These are phyloP conservation scores for Dioscorea zingiberensis DNA, from an alignment of 106 monocot genomes.

Conservation along the genomic window DNA sequence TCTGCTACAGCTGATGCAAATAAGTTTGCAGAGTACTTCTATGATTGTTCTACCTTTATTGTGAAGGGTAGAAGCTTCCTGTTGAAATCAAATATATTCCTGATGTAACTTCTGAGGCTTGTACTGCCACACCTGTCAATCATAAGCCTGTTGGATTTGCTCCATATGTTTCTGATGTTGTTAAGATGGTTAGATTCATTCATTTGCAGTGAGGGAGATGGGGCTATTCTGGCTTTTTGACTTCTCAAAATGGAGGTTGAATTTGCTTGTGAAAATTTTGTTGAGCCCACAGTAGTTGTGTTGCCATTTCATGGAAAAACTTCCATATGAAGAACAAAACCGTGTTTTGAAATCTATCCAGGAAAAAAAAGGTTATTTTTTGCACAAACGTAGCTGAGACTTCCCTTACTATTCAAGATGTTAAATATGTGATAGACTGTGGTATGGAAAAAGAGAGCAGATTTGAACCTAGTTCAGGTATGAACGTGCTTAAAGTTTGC, in stretches of 20 bases:
- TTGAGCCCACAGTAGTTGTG: slow-evolving; percentile 46
- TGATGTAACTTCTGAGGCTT: slow-evolving; percentile 34
- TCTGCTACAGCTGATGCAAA: slow-evolving; percentile 91
- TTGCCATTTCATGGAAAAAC: slow-evolving; percentile 95
- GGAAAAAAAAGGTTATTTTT: slow-evolving; percentile 89
- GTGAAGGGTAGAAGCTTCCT: slow-evolving; percentile 79
- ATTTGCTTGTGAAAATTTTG: slow-evolving; percentile 90
- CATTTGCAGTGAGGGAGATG: slow-evolving; percentile 66
- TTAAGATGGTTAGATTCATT: slow-evolving; percentile 62
- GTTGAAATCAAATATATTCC: slow-evolving; percentile 87
- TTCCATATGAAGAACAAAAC: slow-evolving; percentile 74
- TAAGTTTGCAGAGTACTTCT: slow-evolving; percentile 73
- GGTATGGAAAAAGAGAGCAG: slow-evolving; percentile 90
- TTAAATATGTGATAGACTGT: slow-evolving; percentile 91
- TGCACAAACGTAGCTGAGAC: slow-evolving; percentile 90
- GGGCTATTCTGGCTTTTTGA: slow-evolving; percentile 90
- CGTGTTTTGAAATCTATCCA: slow-evolving; percentile 56
- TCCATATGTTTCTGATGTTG: slow-evolving; percentile 69
- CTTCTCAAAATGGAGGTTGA: slow-evolving; percentile 92
- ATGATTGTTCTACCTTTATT: slow-evolving; percentile 56
- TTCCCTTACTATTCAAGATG: slow-evolving; percentile 80
- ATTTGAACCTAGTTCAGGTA: slow-evolving; percentile 72
- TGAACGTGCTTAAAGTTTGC: slow-evolving; percentile 80
- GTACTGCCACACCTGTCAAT: slow-evolving; percentile 14
- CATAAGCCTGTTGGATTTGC: slow-evolving; percentile 18